Evolutionary conservation across 192 early-diverging fungal genomes (phyloP).

Genomic region (Coemansia interrupta): DNA sequence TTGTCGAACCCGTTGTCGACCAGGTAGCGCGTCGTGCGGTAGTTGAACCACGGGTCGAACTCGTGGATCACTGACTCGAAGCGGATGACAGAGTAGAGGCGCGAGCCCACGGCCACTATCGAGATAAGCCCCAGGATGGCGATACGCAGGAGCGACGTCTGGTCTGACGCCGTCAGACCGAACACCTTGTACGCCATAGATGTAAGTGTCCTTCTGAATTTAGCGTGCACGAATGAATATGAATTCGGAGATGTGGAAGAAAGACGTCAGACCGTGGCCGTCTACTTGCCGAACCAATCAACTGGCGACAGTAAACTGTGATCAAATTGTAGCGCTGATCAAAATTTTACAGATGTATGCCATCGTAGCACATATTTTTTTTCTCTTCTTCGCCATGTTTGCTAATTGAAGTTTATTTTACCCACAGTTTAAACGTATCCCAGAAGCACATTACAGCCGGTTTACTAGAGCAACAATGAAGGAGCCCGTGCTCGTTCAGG

Average conservation of each 20-base stretch:
- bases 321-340: too few species aligned
- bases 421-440: background rate
- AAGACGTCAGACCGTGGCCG: too few species aligned
- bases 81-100: conserved; percentile 95
- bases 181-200: conserved; percentile 42
- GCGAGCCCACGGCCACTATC: conserved; percentile 79
- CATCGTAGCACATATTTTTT: background rate
- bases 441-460: background rate
- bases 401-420: conserved; percentile 1
- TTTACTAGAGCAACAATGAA: conserved; percentile 57
- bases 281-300: too few species aligned
- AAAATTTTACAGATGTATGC: too few species aligned
- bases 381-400: background rate
- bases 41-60: conserved; percentile 99
- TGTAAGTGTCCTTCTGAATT: too few species aligned
- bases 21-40: conserved; percentile 88
- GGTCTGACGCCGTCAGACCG: conserved; percentile 42
- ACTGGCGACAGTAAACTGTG: too few species aligned
- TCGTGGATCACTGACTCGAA: conserved; percentile 99
- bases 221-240: too few species aligned
- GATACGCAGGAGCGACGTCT: conserved; percentile 69
- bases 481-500: conserved; percentile 69
- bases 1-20: conserved; percentile 94
- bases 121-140: conserved; percentile 87
- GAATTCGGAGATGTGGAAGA: too few species aligned